Evolutionary conservation across 495 filamentous ascomycete genomes (phyloP).

Genomic region (Talaromyces nanjingensis): DNA sequence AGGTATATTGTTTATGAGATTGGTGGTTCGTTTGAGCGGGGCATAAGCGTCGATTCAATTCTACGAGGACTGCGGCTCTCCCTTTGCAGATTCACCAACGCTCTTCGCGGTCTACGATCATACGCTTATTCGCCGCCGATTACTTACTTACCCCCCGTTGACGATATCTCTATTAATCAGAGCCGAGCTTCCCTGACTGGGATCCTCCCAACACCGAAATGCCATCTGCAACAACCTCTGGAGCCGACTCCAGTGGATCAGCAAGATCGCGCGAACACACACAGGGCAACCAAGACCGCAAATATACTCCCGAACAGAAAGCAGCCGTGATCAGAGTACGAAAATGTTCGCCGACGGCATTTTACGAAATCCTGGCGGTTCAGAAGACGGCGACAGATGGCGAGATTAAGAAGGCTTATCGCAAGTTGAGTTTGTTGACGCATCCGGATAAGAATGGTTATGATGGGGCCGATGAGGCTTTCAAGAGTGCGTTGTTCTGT

Average conservation of each 20-base stretch:
- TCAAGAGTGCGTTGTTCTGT: slow-evolving; percentile 60
- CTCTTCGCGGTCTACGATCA: not conserved
- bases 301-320: slow-evolving; percentile 85
- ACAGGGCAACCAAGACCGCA: slow-evolving; percentile 86
- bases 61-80: not conserved
- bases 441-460: slow-evolving; percentile 99
- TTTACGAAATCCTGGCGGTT: slow-evolving; percentile 86
- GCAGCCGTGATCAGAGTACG: slow-evolving; percentile 81
- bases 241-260: slow-evolving; percentile 56
- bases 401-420: slow-evolving; percentile 96
- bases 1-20: not conserved
- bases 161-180: not conserved
- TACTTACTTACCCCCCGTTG: not conserved
- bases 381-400: slow-evolving; percentile 66
- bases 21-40: not conserved
- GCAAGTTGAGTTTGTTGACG: slow-evolving; percentile 84
- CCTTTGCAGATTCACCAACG: not conserved
- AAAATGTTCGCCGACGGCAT: slow-evolving; percentile 74
- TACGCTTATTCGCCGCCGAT: not conserved
- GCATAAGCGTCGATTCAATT: not conserved
- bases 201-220: slow-evolving; percentile 31
- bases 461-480: slow-evolving; percentile 92
- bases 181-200: not conserved
- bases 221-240: slow-evolving; percentile 71
- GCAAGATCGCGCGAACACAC: slow-evolving; percentile 79